Base-by-base conservation (phyloP, 2,329 filamentous ascomycete species). In the Nemania serpens region DNA sequence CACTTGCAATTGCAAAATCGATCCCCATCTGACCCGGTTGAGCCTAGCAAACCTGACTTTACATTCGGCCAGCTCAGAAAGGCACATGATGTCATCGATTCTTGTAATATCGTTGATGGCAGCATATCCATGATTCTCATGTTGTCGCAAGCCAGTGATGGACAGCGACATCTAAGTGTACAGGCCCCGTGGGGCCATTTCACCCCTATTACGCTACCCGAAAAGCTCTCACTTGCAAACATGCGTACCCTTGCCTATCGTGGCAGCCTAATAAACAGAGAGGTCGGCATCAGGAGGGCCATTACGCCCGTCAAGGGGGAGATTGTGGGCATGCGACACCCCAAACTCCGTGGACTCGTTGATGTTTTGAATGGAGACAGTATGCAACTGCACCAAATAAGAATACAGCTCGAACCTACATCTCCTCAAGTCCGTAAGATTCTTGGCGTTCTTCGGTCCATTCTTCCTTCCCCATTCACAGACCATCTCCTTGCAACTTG, bases 161-260 rank as follows among this genome's bases (percentile, higher is more conserved):
- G 88, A 1, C 82, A 83, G 33, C 83, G 85, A 48, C 86, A 90
- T 69, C 75, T 94, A 15, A 91, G 88, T 66, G 77, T 91, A 10
- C 90, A 93, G 73, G 89, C 89, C 5, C 90, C 89, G 0, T 93
- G 90, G 90, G 88, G 88, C 59, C 83, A 84, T 54, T 80, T 90
- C 12, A 85, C 87, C n/a, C 86, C 86, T 45, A 76, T 93, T n/a
- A 78, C 82, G 0, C 75, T 92, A 1, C 88, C 89, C 1, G 68
- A 81, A 7, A 74, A 71, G 29, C 77, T 92, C 18, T 81, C 82
- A 61, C 73, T 86, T 20, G 82, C 87, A 58, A 86, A 89, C 64
- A 78, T 83, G 25, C 82, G 84, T 68, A 84, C 81, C 59, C 76
- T 90, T 39, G 84, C 85, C 55, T 85, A 84, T 62, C 75, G 79